phyloP scores from a whole-genome alignment of 1,284 basidiomycete species.

The Cryptococcus maquisensis region DNA sequence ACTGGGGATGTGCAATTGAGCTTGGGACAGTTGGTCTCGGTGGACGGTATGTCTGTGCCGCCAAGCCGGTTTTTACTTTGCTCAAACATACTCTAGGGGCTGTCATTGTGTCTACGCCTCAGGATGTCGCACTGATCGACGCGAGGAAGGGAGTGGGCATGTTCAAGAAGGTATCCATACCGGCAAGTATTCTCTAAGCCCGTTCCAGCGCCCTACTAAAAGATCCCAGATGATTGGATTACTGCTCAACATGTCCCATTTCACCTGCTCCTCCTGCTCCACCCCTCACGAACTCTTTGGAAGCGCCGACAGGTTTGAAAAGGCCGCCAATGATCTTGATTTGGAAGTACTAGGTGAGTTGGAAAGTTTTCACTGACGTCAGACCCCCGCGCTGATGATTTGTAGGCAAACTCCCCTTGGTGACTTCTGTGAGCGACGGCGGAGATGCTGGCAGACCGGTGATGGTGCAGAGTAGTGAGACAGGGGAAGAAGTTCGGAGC shows the following conservation, averaged over 20 bases:
- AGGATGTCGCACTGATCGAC: conserved; percentile 88
- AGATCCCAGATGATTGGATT: conserved; percentile 71
- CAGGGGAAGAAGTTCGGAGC: conserved; percentile 36
- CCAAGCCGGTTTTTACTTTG: background rate
- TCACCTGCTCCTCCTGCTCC: conserved; percentile 69
- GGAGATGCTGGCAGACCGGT: conserved; percentile 66
- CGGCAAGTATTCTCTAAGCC: conserved; percentile 54
- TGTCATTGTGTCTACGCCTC: conserved; percentile 91
- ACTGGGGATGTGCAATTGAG: conserved; percentile 95
- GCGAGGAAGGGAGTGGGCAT: conserved; percentile 90
- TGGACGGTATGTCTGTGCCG: conserved; percentile 61
- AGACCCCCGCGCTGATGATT: background rate
- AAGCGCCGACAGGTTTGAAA: conserved; percentile 61
- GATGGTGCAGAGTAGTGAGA: conserved; percentile 43
- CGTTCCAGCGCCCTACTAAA: too few relatives aligned
- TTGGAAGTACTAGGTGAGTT: conserved; percentile 66
- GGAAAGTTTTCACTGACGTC: background rate
- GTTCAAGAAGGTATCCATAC: conserved; percentile 85
- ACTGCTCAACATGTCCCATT: conserved; percentile 86
- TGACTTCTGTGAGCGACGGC: conserved; percentile 67
- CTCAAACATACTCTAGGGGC: conserved; percentile 57
- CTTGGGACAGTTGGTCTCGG: conserved; percentile 80
- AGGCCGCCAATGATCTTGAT: conserved; percentile 60
- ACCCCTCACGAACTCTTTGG: conserved; percentile 77
- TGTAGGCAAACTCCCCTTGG: conserved; percentile 66